Percentiles rank a stretch among this genome's conserved stretches.
phyloP scores from a whole-genome alignment of 305 asterid species.

The Salvia sclarea region DNA sequence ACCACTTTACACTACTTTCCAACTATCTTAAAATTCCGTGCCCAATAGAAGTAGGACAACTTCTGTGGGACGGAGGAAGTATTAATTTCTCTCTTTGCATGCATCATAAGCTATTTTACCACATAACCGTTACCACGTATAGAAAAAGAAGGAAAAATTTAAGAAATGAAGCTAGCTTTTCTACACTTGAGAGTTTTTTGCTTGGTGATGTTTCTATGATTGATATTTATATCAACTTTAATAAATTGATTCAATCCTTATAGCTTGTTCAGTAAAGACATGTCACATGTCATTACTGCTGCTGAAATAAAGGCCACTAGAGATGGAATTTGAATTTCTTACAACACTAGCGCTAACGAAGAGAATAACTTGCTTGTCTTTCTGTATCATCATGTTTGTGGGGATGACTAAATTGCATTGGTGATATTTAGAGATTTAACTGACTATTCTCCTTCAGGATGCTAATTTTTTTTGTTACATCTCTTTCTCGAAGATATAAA shows the following conservation, averaged over 20 bases:
- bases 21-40: too few relatives aligned
- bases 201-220: neutral
- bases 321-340: conserved; percentile 11
- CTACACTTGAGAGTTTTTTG: conserved; percentile 20
- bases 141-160: neutral
- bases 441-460: conserved; percentile 21
- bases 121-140: neutral
- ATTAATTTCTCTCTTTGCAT: neutral
- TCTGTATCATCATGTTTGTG: neutral
- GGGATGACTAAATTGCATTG: conserved; percentile 18
- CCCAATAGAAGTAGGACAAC: too few relatives aligned
- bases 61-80: too few relatives aligned
- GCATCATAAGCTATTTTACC: conserved; percentile 1
- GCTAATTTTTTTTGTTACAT: conserved; percentile 26
- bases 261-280: conserved; percentile 20
- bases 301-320: conserved; percentile 17
- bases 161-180: neutral
- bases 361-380: conserved; percentile 5
- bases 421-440: conserved; percentile 3
- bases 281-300: conserved; percentile 5
- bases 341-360: conserved; percentile 5
- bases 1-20: too few relatives aligned
- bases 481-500: neutral
- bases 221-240: conserved; percentile 15
- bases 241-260: conserved; percentile 4